phyloP scores from a whole-genome alignment of 768 basidiomycete genomes.

The Udeniomyces megalosporus region DNA sequence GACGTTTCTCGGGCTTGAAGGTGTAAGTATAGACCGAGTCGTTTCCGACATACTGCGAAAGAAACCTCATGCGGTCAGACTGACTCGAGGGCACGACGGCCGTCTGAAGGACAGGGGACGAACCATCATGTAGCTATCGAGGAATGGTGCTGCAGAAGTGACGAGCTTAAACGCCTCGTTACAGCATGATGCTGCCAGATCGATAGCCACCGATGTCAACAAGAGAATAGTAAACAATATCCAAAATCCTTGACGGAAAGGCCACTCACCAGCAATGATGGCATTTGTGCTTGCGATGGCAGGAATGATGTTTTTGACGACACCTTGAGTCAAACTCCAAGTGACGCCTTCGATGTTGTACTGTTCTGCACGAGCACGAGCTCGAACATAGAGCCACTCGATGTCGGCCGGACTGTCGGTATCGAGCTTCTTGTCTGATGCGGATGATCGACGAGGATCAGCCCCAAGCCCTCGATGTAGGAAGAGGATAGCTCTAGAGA shows the following conservation, averaged over 20 bases:
- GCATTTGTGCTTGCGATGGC: conserved; percentile 98
- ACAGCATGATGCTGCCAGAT: conserved; percentile 66
- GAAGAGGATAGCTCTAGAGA: background rate
- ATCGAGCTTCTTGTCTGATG: conserved; percentile 73
- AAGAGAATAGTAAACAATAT: background rate
- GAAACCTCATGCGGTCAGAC: background rate
- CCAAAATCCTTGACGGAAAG: background rate
- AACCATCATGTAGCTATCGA: conserved; percentile 78
- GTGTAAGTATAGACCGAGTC: conserved; percentile 95
- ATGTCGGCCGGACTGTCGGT: conserved; percentile 97
- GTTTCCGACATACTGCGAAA: conserved; percentile 76
- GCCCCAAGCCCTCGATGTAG: background rate
- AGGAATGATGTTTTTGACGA: conserved; percentile 95
- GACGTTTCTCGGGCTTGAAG: conserved; percentile 81
- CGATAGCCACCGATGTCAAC: background rate
- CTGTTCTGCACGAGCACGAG: conserved; percentile 66
- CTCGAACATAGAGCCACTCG: conserved; percentile 71
- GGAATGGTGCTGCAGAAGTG: conserved; percentile 78
- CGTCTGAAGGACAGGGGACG: background rate
- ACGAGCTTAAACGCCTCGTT: conserved; percentile 99
- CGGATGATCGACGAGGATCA: background rate
- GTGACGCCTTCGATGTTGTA: conserved; percentile 98
- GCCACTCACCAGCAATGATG: conserved; percentile 67
- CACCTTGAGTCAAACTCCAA: conserved; percentile 92
- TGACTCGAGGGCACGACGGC: background rate